phyloP scores from a whole-genome alignment of 306 rosid genomes.

The Geum urbanum region DNA sequence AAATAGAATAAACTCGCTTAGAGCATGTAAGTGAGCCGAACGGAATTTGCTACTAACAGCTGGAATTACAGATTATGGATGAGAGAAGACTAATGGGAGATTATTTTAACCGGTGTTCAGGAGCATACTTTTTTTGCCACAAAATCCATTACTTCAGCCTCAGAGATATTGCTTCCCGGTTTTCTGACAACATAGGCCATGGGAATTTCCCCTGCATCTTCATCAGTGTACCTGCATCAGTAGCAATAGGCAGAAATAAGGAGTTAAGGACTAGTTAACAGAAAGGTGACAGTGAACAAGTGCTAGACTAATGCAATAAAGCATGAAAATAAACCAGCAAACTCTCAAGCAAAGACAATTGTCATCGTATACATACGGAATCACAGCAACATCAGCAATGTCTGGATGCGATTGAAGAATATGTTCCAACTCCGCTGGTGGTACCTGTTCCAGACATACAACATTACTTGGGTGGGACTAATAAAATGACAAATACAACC shows the following conservation, averaged over 20 bases:
- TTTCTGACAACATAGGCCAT: slow-evolving; percentile 87
- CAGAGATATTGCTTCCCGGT: slow-evolving; percentile 60
- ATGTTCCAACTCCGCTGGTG: slow-evolving; percentile 86
- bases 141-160: slow-evolving; percentile 51
- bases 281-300: neutral
- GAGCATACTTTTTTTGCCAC: slow-evolving; percentile 65
- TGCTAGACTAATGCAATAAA: neutral
- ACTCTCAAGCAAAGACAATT: neutral
- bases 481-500: neutral
- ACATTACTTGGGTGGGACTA: neutral
- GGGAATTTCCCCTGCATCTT: slow-evolving; percentile 84
- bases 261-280: neutral
- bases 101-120: neutral
- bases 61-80: neutral
- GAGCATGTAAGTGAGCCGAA: neutral
- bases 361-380: slow-evolving; percentile 57
- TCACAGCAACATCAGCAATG: slow-evolving; percentile 73
- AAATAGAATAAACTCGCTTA: neutral
- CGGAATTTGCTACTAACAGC: neutral
- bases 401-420: slow-evolving; percentile 66
- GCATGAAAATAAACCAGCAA: slow-evolving; percentile 4
- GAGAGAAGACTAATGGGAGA: neutral
- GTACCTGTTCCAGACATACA: slow-evolving; percentile 50
- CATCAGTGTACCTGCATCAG: slow-evolving; percentile 67
- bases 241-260: neutral